Evolutionary conservation across 1,139 yeast genomes (phyloP).

Genomic region (Lodderomyces beijingensis): DNA sequence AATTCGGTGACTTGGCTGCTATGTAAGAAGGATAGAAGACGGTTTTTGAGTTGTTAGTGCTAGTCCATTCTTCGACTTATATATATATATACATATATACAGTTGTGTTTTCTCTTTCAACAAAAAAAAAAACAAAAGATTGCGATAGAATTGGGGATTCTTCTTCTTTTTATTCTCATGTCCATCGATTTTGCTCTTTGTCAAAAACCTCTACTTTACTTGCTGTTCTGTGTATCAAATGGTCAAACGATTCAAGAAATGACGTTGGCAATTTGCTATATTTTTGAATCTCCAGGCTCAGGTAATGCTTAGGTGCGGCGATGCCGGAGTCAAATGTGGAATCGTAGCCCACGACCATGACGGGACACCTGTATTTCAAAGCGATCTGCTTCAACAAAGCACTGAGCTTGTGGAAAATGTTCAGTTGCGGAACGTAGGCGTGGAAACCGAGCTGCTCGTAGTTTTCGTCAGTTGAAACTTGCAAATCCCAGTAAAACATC

Average conservation of each 20-base stretch:
- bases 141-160: background rate
- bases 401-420: conserved; percentile 17
- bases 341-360: conserved; percentile 34
- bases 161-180: background rate
- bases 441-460: conserved; percentile 14
- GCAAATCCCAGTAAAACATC: conserved; percentile 31
- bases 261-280: conserved; percentile 15
- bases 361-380: conserved; percentile 24
- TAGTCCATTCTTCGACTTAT: background rate
- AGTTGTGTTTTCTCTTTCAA: too few species aligned
- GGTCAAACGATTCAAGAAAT: conserved; percentile 14
- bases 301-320: conserved; percentile 2
- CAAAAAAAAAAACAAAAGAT: background rate
- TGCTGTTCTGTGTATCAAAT: conserved; percentile 1
- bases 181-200: conserved; percentile 6
- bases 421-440: conserved; percentile 5
- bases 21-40: conserved; percentile 65
- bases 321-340: conserved; percentile 27
- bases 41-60: too few species aligned
- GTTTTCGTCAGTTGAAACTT: conserved; percentile 14
- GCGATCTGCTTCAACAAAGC: conserved; percentile 10
- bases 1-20: conserved; percentile 92
- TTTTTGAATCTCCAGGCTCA: conserved; percentile 9
- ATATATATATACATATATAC: too few species aligned
- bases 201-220: conserved; percentile 2